These are phyloP conservation scores for Vachellia pachyceras DNA, from an alignment of 306 rosid genomes.

Conservation along the genomic window DNA sequence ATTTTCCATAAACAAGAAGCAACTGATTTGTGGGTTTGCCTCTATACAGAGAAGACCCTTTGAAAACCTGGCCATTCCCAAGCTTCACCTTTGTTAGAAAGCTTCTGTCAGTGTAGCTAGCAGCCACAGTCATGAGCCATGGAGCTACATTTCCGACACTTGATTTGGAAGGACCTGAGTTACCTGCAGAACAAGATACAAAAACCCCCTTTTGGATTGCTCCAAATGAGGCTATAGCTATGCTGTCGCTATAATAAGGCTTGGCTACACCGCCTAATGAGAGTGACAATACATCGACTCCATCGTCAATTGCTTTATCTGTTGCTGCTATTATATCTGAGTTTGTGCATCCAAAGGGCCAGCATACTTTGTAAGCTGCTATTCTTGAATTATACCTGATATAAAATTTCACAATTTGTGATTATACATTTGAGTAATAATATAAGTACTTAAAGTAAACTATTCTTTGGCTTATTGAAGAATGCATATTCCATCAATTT, in stretches of 20 bases:
- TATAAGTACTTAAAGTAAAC: not conserved
- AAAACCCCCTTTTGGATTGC: constrained; percentile 61
- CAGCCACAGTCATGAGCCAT: constrained; percentile 84
- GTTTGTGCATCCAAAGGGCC: constrained; percentile 67
- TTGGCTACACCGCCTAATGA: constrained; percentile 63
- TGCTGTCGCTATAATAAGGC: constrained; percentile 53
- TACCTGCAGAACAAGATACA: constrained; percentile 80
- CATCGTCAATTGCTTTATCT: constrained; percentile 72
- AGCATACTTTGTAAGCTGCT: constrained; percentile 77
- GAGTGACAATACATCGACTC: constrained; percentile 74
- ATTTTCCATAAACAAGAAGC: constrained; percentile 58
- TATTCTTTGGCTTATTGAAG: not conserved
- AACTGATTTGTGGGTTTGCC: constrained; percentile 49
- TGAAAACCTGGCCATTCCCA: constrained; percentile 56
- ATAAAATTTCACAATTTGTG: not conserved
- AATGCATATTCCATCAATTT: not conserved
- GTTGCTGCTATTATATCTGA: constrained; percentile 72
- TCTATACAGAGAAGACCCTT: constrained; percentile 65
- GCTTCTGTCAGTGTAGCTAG: constrained; percentile 71
- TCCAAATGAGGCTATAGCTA: constrained; percentile 73
- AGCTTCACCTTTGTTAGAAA: constrained; percentile 69
- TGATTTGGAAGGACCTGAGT: constrained; percentile 65
- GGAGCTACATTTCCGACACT: constrained; percentile 66
- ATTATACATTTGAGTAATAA: not conserved
- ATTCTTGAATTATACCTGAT: constrained; percentile 58